Evolutionary conservation across 441 rosid species (phyloP).

Genomic region (Omphalea diandra): DNA sequence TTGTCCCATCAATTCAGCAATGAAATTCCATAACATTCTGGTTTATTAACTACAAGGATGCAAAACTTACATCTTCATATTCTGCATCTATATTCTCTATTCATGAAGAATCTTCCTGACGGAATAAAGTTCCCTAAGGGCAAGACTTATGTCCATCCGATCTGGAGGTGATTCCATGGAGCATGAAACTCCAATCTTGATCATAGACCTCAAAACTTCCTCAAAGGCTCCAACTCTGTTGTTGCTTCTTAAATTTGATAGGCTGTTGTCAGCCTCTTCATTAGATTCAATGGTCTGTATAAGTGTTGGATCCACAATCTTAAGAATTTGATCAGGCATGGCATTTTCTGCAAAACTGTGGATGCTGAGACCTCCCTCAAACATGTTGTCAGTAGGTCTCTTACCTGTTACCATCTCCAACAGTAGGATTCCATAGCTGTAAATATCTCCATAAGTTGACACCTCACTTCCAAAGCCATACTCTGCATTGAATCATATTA

Average conservation of each 20-base stretch:
- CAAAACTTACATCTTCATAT: neutral
- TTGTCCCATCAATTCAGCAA: too few relatives aligned
- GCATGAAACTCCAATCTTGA: neutral
- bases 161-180: neutral
- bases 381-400: slow-evolving; percentile 11
- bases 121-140: neutral
- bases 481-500: neutral
- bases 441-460: neutral
- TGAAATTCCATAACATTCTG: too few relatives aligned
- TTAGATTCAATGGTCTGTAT: neutral
- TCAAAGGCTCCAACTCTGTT: too few relatives aligned
- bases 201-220: neutral
- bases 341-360: neutral
- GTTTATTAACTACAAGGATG: too few relatives aligned
- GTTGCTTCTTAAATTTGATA: neutral
- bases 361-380: neutral
- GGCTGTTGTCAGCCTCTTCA: neutral
- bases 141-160: neutral
- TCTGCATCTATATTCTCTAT: neutral
- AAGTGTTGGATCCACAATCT: neutral
- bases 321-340: neutral
- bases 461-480: neutral
- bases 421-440: neutral
- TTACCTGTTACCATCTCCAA: slow-evolving; percentile 3
- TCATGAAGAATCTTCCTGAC: neutral